Evolutionary conservation across 805 yeast species (phyloP).

Genomic region (Metschnikowia colocasiae): DNA sequence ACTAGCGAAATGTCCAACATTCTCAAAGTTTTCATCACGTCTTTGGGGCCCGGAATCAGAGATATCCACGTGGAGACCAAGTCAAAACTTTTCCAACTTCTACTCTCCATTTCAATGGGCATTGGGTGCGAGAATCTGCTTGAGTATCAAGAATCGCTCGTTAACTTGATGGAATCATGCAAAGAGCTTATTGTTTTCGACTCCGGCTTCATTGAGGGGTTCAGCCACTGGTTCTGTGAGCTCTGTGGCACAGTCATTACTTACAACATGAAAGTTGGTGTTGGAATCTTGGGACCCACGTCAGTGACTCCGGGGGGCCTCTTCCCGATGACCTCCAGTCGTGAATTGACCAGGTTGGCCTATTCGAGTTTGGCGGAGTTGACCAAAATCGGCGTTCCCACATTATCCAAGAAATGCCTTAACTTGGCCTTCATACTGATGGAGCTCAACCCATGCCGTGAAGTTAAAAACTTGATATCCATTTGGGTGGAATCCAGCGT

Average conservation of each 20-base stretch:
- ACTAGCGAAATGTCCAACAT: slow-evolving; percentile 23
- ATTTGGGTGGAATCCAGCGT: slow-evolving; percentile 58
- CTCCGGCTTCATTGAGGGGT: slow-evolving; percentile 31
- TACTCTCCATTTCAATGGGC: slow-evolving; percentile 28
- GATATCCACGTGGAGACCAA: slow-evolving; percentile 21
- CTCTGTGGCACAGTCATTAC: slow-evolving; percentile 26
- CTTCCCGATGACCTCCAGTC: slow-evolving; percentile 45
- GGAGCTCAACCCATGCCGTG: slow-evolving; percentile 45
- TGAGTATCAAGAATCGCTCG: slow-evolving; percentile 26
- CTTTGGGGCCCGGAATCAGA: slow-evolving; percentile 37
- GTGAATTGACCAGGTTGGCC: slow-evolving; percentile 39
- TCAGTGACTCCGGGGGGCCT: slow-evolving; percentile 39
- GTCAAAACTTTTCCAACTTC: slow-evolving; percentile 23
- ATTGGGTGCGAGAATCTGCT: slow-evolving; percentile 28
- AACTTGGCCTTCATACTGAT: slow-evolving; percentile 58
- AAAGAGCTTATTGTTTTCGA: slow-evolving; percentile 41
- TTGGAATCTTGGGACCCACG: slow-evolving; percentile 29
- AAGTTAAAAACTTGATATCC: slow-evolving; percentile 43
- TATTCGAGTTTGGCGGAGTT: slow-evolving; percentile 58
- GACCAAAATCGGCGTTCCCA: slow-evolving; percentile 23
- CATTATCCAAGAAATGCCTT: slow-evolving; percentile 44
- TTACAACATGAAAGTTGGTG: slow-evolving; percentile 35
- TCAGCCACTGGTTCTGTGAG: slow-evolving; percentile 27
- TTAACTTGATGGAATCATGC: slow-evolving; percentile 25
- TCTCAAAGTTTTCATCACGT: slow-evolving; percentile 30